These are phyloP conservation scores for Phytopythium delawarense DNA, from an alignment of 352 stramenopile genomes.

Conservation along the genomic window DNA sequence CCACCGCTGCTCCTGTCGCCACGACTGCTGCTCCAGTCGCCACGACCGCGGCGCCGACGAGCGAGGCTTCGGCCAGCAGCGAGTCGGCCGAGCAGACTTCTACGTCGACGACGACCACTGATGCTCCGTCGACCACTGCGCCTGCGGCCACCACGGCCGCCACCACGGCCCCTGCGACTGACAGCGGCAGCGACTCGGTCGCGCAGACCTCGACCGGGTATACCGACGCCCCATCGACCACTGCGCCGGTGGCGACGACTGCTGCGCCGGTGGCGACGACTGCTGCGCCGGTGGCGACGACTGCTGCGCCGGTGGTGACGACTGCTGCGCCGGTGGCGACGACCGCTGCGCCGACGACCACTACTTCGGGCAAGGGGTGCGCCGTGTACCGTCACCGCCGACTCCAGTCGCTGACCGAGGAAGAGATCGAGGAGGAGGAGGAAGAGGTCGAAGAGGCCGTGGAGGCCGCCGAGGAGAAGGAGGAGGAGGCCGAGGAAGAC, in stretches of 20 bases:
- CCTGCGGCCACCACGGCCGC: conserved; percentile 11
- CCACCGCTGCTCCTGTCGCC: conserved; percentile 2
- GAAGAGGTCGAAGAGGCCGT: conserved; percentile 15
- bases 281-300: neutral
- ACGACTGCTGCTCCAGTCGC: neutral
- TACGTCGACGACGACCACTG: neutral
- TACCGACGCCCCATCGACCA: neutral
- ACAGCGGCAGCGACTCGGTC: conserved; percentile 5
- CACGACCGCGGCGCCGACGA: neutral
- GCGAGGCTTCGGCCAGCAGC: conserved; percentile 9
- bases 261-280: neutral
- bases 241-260: neutral
- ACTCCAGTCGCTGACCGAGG: conserved; percentile 15
- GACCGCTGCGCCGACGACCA: neutral
- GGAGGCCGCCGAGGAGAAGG: conserved; percentile 18
- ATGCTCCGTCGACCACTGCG: conserved; percentile 4
- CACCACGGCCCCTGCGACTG: conserved; percentile 5
- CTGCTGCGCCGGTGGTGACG: neutral
- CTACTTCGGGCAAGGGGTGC: conserved; percentile 15
- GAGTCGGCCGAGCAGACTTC: conserved; percentile 1
- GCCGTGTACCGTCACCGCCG: conserved; percentile 16
- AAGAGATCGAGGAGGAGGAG: conserved; percentile 23
- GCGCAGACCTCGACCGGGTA: conserved; percentile 5
- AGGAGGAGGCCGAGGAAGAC: conserved; percentile 22
- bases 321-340: neutral